Evolutionary conservation across 2,329 filamentous ascomycete genomes (phyloP).

Genomic region (Colletotrichum tropicicola): DNA sequence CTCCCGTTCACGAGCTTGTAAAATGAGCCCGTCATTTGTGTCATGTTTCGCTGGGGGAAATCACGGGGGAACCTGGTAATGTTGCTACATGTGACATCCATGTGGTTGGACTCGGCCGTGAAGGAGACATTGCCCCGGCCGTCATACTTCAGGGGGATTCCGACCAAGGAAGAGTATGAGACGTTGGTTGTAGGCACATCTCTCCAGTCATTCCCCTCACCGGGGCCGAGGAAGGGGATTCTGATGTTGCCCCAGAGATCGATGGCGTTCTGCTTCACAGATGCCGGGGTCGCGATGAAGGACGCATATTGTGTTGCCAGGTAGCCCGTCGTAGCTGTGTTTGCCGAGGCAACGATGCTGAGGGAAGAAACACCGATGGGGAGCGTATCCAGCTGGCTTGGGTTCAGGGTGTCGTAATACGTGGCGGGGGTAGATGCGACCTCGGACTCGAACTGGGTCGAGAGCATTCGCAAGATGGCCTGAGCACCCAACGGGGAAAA

Average conservation of each 20-base stretch:
- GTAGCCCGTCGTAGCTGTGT: background rate
- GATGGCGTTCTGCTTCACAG: constrained; percentile 30
- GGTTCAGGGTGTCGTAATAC: background rate
- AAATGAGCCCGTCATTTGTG: background rate
- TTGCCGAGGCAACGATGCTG: background rate
- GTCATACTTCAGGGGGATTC: background rate
- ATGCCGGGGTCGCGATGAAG: constrained; percentile 31
- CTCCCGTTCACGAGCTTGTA: background rate
- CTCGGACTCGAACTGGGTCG: background rate
- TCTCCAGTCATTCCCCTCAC: background rate
- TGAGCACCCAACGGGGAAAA: constrained; percentile 41
- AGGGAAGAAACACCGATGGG: no score
- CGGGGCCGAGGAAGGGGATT: constrained; percentile 32
- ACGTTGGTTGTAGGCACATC: background rate
- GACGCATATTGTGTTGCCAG: constrained; percentile 24
- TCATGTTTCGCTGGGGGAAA: background rate
- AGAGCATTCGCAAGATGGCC: constrained; percentile 34
- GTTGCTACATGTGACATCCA: constrained; percentile 10
- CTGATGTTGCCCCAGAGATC: constrained; percentile 40
- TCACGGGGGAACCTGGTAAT: background rate
- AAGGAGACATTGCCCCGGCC: constrained; percentile 1
- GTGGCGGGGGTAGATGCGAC: background rate
- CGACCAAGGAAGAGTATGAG: background rate
- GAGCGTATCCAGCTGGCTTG: background rate
- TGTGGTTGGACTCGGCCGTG: constrained; percentile 8